Base-by-base conservation (phyloP, 2,329 filamentous ascomycete genomes). In the Fusarium tupiense region DNA sequence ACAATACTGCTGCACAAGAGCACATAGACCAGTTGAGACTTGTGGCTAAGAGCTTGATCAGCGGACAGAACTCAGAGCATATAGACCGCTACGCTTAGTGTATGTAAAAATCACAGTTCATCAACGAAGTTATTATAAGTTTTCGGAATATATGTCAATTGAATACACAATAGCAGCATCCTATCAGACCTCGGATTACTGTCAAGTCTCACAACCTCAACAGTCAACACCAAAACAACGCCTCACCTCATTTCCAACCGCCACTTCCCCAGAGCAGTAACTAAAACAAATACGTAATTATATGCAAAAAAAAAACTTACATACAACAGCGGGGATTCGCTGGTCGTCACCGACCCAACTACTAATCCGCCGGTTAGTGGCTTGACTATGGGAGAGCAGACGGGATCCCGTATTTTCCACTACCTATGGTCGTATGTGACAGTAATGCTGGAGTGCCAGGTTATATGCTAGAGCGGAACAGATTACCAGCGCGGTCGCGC, bases 401-500 rank as follows among this genome's bases (percentile, higher is more conserved):
- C 53, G 53, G 53, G 53, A 57, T 57, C 53, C 53, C 53, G 53
- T 57, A 57, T 57, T 57, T 31, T 57, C 37, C 37, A 41, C 37
- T 44, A 57, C 37, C 37, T 57, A 20, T 57, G 54, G 54, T 57
- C 54, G 54, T 41, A 56, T 56, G 52, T 56, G 0, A 13, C 3
- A 10, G 11, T n/a, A 0, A 0, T 2, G 11, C 4, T 19, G 24
- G 13, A 3, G 6, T 56, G 4, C 0, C 2, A n/a, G 8, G 0
- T 2, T 5, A 56, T 40, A 12, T 56, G 0, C 24, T n/a, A 2
- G 0, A 13, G 10, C 8, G 2, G 6, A 5, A 10, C 4, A 17
- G 10, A 10, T 19, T 14, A 9, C 24, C 20, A n/a, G 16, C 10
- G 11, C 35, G 13, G 3, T 40, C 11, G 10, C 11, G 20, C 6